Base-by-base conservation (phyloP, 2,329 filamentous ascomycete species). In the Colletotrichum sp. region DNA sequence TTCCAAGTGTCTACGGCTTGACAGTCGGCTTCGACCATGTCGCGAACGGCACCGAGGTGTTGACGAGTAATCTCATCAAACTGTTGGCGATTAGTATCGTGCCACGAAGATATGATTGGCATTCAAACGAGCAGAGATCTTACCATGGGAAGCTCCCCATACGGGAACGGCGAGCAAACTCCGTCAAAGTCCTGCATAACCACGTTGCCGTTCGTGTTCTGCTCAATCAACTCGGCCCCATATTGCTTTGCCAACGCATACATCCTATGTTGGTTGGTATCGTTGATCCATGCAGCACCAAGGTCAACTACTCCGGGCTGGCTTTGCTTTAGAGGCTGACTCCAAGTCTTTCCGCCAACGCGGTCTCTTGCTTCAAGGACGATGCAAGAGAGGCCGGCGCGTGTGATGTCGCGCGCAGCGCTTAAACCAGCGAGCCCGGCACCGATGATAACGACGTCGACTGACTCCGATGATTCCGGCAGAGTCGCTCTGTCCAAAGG, bases 281-380 rank as follows among this genome's bases (percentile, higher is more conserved):
- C 88, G 77, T 93, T 92, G 77, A 92, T 88, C 91, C 91, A 93
- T 0, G 89, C 90, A 0, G 90, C 91, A 4, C 91, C 91, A 0
- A 91, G 79, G 26, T 92, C 91, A 8, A 88, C 84, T 0, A 82
- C 75, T 0, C 86, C 87, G 4, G 80, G 81, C 32, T 24, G 44
- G 15, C 44, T 34, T 2, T 80, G 75, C 2, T 82, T 78, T 10
- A 83, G 76, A 2, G 82, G 80, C 5, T 82, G 74, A 5, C 84
- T 88, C 81, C 84, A 88, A 0, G 87, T 89, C 80, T 91, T 91
- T 8, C 90, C 89, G 0, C 89, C 89, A 1, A 90, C 87, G 0
- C 88, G 84, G 55, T 89, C 84, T 6, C 86, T 83, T 2, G 89
- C 89, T 77, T 91, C 90, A 2, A 91, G 81, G 0, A 91, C 83